These are phyloP conservation scores for Brassica hybrid DNA, from an alignment of 441 rosid species.

Conservation along the genomic window DNA sequence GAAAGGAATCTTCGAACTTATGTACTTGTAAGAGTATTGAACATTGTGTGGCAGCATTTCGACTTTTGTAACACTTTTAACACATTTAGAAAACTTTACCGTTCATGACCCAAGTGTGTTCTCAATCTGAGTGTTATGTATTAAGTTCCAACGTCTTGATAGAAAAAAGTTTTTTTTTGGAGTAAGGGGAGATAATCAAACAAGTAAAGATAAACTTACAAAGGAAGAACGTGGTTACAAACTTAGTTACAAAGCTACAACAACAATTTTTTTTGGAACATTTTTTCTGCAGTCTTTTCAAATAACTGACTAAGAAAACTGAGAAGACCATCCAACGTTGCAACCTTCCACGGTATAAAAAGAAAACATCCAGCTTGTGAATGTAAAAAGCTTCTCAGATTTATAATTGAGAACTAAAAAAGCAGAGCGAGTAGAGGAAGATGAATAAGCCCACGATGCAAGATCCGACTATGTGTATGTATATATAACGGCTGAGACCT, in stretches of 20 bases:
- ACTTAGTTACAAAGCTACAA: no score
- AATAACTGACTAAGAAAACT: neutral
- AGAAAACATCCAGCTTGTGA: neutral
- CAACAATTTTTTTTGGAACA: no score
- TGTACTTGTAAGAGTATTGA: neutral
- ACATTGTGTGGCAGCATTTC: neutral
- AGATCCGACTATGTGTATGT: conserved; percentile 16
- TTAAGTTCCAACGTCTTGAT: no score
- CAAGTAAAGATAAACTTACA: no score
- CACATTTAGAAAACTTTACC: neutral
- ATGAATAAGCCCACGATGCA: conserved; percentile 15
- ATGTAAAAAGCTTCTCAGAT: conserved; percentile 16
- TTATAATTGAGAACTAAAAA: neutral
- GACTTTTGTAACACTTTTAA: neutral
- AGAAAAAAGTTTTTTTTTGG: no score
- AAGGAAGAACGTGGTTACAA: no score
- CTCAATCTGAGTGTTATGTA: neutral
- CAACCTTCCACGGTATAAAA: conserved; percentile 5
- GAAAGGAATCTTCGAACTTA: neutral
- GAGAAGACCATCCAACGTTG: conserved; percentile 1
- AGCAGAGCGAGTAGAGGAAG: conserved; percentile 19
- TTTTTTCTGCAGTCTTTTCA: no score
- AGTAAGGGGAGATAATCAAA: no score
- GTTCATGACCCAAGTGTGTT: no score
- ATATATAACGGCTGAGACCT: neutral